A percentile compares a stretch with the other conserved stretches of the same genome.
phyloP scores from a whole-genome alignment of 176 grass and related monocot genomes.

The Cenchrus purpureus region DNA sequence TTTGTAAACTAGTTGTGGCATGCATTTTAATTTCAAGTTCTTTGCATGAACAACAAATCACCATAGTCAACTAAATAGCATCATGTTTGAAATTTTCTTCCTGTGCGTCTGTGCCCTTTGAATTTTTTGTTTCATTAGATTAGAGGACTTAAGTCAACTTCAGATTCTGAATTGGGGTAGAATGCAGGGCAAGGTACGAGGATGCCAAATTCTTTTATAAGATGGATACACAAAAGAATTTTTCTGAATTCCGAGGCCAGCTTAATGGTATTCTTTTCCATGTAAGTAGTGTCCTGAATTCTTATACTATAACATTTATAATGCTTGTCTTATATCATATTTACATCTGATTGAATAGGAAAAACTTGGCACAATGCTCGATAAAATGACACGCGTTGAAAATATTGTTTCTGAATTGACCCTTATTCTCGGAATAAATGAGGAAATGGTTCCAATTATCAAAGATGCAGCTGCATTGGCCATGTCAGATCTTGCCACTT shows the following conservation, averaged over 20 bases:
- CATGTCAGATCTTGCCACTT: slow-evolving; percentile 94
- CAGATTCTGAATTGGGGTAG: slow-evolving; percentile 40
- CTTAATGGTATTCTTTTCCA: slow-evolving; percentile 94
- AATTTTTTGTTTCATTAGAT: slow-evolving; percentile 1
- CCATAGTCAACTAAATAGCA: neutral
- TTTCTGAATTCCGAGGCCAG: slow-evolving; percentile 80
- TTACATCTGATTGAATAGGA: slow-evolving; percentile 59
- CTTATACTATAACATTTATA: slow-evolving; percentile 11
- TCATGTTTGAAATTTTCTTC: slow-evolving; percentile 25
- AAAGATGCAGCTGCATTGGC: slow-evolving; percentile 79
- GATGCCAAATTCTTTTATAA: slow-evolving; percentile 97
- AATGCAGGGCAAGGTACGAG: slow-evolving; percentile 89
- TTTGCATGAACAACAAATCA: slow-evolving; percentile 10
- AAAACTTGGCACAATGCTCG: slow-evolving; percentile 93
- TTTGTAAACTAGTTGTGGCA: neutral
- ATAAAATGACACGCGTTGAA: slow-evolving; percentile 83
- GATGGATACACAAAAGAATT: slow-evolving; percentile 89
- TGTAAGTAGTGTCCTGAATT: slow-evolving; percentile 58
- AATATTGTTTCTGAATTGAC: slow-evolving; percentile 57
- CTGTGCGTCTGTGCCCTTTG: neutral
- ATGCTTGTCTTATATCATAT: slow-evolving; percentile 30
- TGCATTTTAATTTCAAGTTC: slow-evolving; percentile 13
- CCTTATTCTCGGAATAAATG: slow-evolving; percentile 56
- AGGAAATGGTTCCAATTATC: slow-evolving; percentile 53
- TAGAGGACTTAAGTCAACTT: slow-evolving; percentile 24